phyloP scores from a whole-genome alignment of 2,329 filamentous ascomycete genomes.

The Alternaria sp. region DNA sequence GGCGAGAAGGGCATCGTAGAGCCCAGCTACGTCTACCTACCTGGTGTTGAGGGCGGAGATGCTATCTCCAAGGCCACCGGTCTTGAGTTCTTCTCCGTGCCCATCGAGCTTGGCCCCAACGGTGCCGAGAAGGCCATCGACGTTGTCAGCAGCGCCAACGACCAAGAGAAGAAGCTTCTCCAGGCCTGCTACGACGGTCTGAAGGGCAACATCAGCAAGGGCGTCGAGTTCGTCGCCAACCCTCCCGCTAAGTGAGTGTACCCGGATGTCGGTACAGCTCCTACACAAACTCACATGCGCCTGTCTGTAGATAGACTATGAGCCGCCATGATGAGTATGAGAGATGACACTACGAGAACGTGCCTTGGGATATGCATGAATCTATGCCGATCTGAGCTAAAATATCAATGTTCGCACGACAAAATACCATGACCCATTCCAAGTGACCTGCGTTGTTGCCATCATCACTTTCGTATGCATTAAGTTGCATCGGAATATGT shows the following conservation, averaged over 20 bases:
- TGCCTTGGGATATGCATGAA: conserved; percentile 11
- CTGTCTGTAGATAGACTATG: conserved; percentile 26
- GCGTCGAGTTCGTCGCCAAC: conserved; percentile 86
- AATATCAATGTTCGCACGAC: conserved; percentile 3
- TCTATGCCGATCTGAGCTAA: conserved; percentile 6
- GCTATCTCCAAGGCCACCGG: conserved; percentile 84
- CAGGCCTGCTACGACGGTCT: conserved; percentile 77
- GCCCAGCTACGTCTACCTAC: conserved; percentile 94
- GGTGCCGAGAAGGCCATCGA: conserved; percentile 88
- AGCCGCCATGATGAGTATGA: conserved; percentile 15
- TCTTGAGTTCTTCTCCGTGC: conserved; percentile 92
- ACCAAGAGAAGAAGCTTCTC: conserved; percentile 88
- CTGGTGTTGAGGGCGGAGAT: conserved; percentile 85
- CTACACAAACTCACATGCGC: conserved; percentile 7
- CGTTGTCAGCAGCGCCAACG: conserved; percentile 76
- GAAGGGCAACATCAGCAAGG: conserved; percentile 93
- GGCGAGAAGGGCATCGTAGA: conserved; percentile 93
- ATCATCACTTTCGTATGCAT: background rate
- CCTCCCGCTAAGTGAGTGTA: conserved; percentile 61
- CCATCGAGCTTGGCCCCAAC: conserved; percentile 85
- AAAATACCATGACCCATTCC: background rate
- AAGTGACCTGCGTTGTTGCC: background rate
- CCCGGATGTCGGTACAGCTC: background rate
- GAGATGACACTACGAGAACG: conserved; percentile 17
- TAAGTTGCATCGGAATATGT: background rate